Conservation (phyloP, 164 flowering plant species). For the Echeveria elegans region DNA sequence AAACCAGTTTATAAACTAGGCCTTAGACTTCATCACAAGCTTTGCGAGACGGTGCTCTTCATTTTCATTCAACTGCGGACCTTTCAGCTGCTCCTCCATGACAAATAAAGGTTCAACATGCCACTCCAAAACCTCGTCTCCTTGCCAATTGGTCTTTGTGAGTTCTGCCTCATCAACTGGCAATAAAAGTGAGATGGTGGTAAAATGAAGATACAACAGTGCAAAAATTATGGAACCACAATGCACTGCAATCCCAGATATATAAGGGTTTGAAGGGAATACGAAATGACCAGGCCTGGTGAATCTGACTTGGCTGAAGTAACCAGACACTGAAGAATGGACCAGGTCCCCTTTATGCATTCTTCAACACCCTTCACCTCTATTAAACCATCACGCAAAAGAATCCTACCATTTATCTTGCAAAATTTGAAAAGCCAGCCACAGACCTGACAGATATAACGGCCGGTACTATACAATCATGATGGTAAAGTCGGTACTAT, state of each 20-base stretch:
- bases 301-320: slow-evolving; percentile 61
- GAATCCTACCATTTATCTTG: slow-evolving; percentile 61
- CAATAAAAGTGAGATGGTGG: slow-evolving; percentile 9
- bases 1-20: too few species aligned
- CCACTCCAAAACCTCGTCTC: slow-evolving; percentile 76
- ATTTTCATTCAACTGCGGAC: slow-evolving; percentile 39
- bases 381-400: slow-evolving; percentile 60
- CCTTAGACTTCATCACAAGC: slow-evolving; percentile 37
- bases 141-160: slow-evolving; percentile 47
- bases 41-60: slow-evolving; percentile 60
- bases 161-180: slow-evolving; percentile 72
- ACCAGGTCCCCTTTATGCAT: slow-evolving; percentile 71
- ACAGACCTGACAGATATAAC: slow-evolving; percentile 44
- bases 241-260: background rate
- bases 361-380: slow-evolving; percentile 51
- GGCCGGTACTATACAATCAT: too few species aligned
- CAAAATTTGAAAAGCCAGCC: slow-evolving; percentile 82
- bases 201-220: background rate
- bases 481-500: background rate
- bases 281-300: slow-evolving; percentile 63
- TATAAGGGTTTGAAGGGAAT: slow-evolving; percentile 17
- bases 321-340: slow-evolving; percentile 68
- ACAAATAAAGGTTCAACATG: slow-evolving; percentile 63
- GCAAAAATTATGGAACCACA: background rate
- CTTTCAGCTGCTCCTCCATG: slow-evolving; percentile 83